phyloP scores from a whole-genome alignment of 768 basidiomycete species.

The Tricholoma flavovirens region DNA sequence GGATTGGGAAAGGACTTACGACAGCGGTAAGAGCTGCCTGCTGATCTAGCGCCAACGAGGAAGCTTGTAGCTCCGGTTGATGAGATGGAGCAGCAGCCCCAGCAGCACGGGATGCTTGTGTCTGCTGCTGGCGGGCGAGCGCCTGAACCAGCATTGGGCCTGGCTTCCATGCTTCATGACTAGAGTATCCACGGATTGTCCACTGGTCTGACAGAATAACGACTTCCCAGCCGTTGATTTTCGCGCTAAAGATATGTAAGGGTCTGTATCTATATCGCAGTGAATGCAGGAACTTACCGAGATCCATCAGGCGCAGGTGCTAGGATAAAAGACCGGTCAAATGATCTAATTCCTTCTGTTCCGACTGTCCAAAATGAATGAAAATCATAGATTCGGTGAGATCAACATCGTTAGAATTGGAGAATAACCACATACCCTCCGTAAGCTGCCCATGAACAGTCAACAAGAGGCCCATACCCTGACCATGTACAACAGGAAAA shows the following conservation, averaged over 20 bases:
- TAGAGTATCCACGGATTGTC: slow-evolving; percentile 79
- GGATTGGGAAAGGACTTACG: slow-evolving; percentile 37
- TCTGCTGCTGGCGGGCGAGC: slow-evolving; percentile 20
- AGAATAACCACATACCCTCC: slow-evolving; percentile 57
- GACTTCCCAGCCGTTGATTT: slow-evolving; percentile 82
- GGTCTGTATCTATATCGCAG: background rate
- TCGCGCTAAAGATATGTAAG: slow-evolving; percentile 45
- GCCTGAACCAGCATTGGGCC: slow-evolving; percentile 74
- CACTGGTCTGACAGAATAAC: slow-evolving; percentile 86
- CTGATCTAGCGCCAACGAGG: slow-evolving; percentile 35
- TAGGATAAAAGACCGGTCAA: slow-evolving; percentile 89
- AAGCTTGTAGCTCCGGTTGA: slow-evolving; percentile 22
- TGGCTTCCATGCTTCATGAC: slow-evolving; percentile 70
- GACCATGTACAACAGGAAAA: slow-evolving; percentile 66
- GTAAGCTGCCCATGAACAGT: slow-evolving; percentile 86
- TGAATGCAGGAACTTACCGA: slow-evolving; percentile 48
- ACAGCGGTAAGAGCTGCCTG: slow-evolving; percentile 49
- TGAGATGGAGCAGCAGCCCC: slow-evolving; percentile 20
- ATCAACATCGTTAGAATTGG: background rate
- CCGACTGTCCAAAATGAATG: slow-evolving; percentile 21
- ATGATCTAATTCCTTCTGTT: slow-evolving; percentile 77
- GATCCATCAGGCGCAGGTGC: slow-evolving; percentile 78
- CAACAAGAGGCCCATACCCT: slow-evolving; percentile 58
- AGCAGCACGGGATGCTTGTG: slow-evolving; percentile 22
- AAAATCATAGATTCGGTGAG: slow-evolving; percentile 6